These are phyloP conservation scores for Calonectria pseudoturangicola DNA, from an alignment of 2,329 filamentous ascomycete genomes.

Conservation along the genomic window DNA sequence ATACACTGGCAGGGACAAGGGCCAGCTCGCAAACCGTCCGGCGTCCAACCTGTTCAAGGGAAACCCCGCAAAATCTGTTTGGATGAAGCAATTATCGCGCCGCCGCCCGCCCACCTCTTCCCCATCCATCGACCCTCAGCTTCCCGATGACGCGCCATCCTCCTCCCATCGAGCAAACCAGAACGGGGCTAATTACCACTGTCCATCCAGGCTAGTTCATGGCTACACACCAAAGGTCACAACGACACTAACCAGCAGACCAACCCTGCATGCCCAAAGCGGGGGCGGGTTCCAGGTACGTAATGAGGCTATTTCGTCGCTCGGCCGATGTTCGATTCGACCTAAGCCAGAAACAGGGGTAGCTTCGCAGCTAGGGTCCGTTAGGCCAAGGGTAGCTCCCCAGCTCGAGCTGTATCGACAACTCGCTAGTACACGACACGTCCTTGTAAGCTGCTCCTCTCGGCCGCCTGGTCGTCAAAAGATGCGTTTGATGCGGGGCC, in stretches of 20 bases:
- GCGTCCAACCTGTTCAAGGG: slow-evolving; percentile 30
- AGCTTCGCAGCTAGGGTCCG: slow-evolving; percentile 32
- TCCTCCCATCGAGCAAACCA: slow-evolving; percentile 48
- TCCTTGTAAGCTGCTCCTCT: slow-evolving; percentile 24
- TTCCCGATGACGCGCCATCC: slow-evolving; percentile 22
- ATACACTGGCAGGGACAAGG: slow-evolving; percentile 24
- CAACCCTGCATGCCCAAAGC: slow-evolving; percentile 20
- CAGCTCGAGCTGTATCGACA: slow-evolving; percentile 30
- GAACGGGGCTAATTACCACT: slow-evolving; percentile 44
- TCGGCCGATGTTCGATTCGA: slow-evolving; percentile 39
- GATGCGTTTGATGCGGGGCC: slow-evolving; percentile 32
- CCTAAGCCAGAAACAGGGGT: slow-evolving; percentile 33
- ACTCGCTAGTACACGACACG: slow-evolving; percentile 20
- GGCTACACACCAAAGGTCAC: slow-evolving; percentile 4
- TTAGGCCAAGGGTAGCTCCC: slow-evolving; percentile 33
- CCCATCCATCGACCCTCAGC: background rate
- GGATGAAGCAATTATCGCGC: slow-evolving; percentile 27
- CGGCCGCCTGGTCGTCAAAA: slow-evolving; percentile 13
- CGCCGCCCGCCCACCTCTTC: slow-evolving; percentile 9
- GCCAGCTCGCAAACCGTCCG: slow-evolving; percentile 26
- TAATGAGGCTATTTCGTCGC: slow-evolving; percentile 46
- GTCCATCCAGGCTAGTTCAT: slow-evolving; percentile 29
- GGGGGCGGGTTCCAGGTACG: slow-evolving; percentile 42
- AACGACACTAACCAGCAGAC: slow-evolving; percentile 19
- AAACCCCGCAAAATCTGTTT: slow-evolving; percentile 38